These are phyloP conservation scores for Pyrus hybrid DNA, from an alignment of 331 rosid genomes.

Conservation along the genomic window DNA sequence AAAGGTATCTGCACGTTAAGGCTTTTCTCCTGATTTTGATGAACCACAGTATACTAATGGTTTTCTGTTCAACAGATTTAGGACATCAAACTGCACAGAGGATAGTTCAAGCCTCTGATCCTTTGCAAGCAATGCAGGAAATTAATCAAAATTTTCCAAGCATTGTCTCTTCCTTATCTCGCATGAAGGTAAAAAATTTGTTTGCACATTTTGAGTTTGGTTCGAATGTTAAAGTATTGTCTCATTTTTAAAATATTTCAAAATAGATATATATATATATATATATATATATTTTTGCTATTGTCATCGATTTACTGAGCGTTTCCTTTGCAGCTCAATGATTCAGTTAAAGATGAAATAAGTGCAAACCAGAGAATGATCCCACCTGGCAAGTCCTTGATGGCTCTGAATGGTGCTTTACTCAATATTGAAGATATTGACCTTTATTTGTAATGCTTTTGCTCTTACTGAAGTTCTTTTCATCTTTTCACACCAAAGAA, in stretches of 20 bases:
- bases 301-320: constrained; percentile 19
- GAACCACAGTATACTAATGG: constrained; percentile 5
- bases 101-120: constrained; percentile 94
- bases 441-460: constrained; percentile 81
- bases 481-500: constrained; percentile 13
- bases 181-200: constrained; percentile 65
- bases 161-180: constrained; percentile 93
- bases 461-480: constrained; percentile 31
- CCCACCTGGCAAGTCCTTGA: constrained; percentile 99
- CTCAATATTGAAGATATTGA: constrained; percentile 93
- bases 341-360: constrained; percentile 87
- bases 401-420: constrained; percentile 97
- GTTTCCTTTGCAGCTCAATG: constrained; percentile 61
- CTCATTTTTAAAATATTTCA: background rate
- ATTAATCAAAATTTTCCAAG: constrained; percentile 93
- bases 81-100: constrained; percentile 99
- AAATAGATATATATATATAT: background rate
- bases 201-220: constrained; percentile 8
- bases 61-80: constrained; percentile 51
- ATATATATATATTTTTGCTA: background rate
- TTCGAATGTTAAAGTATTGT: background rate
- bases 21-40: constrained; percentile 5
- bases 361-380: constrained; percentile 92
- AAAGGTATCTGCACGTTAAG: constrained; percentile 49
- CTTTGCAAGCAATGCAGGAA: constrained; percentile 96